phyloP scores from a whole-genome alignment of 2,329 filamentous ascomycete species.

The Sporothrix sp. region DNA sequence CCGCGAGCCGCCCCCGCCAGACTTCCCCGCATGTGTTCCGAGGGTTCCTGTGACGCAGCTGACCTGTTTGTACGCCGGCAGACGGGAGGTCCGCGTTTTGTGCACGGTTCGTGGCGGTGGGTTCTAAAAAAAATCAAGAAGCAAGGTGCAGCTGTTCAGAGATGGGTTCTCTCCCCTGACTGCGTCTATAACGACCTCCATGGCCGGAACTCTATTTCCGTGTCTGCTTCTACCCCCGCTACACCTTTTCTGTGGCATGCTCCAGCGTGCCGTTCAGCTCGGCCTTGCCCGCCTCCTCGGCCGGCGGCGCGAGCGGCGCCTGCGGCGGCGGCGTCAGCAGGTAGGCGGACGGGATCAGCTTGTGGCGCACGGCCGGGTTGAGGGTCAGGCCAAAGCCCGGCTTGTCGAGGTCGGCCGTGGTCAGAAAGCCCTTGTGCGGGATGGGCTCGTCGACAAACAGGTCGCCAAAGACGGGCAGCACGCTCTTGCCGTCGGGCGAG shows the following conservation, averaged over 20 bases:
- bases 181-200: no score
- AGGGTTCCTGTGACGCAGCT: no score
- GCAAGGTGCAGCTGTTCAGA: no score
- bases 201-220: not conserved
- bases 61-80: no score
- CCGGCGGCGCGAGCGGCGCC: conserved; percentile 30
- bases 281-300: conserved; percentile 18
- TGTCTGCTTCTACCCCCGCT: not conserved
- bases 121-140: no score
- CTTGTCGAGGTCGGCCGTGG: conserved; percentile 70
- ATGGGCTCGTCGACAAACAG: conserved; percentile 88
- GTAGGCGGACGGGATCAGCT: conserved; percentile 64
- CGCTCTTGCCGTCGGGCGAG: conserved; percentile 80
- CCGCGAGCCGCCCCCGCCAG: not conserved
- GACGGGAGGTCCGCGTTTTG: no score
- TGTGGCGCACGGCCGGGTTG: conserved; percentile 61
- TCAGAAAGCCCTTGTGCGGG: conserved; percentile 70
- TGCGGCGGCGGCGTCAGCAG: conserved; percentile 59
- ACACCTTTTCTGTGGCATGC: not conserved
- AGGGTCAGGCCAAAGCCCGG: conserved; percentile 85
- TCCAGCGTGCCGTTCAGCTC: not conserved
- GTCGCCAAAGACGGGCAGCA: conserved; percentile 85
- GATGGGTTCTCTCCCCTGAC: no score
- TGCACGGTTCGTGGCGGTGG: no score
- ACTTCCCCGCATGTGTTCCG: no score